These are phyloP conservation scores for Fusarium piperis DNA, from an alignment of 2,329 filamentous ascomycete genomes.

Conservation along the genomic window DNA sequence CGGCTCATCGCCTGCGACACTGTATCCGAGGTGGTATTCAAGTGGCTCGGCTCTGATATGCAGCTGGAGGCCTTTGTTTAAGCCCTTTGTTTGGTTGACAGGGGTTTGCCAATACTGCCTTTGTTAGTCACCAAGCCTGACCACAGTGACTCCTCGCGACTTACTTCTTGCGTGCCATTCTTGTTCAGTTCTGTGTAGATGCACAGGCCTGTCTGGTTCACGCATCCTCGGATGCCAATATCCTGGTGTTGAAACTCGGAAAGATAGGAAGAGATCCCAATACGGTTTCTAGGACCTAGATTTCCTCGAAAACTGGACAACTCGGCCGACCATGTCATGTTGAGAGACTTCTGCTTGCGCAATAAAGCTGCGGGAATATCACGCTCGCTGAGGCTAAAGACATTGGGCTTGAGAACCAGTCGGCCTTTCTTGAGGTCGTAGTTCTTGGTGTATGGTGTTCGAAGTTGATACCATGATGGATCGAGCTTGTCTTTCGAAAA, in stretches of 20 bases:
- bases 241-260: background rate
- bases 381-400: background rate
- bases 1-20: background rate
- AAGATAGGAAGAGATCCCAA: background rate
- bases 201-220: background rate
- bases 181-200: background rate
- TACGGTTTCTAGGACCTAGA: background rate
- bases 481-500: background rate
- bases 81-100: background rate
- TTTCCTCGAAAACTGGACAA: background rate
- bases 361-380: background rate
- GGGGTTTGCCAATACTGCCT: background rate
- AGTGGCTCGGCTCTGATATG: background rate
- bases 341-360: background rate
- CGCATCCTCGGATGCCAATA: background rate
- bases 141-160: background rate
- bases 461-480: background rate
- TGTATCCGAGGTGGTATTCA: background rate
- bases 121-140: background rate
- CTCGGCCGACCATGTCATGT: background rate
- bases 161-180: background rate
- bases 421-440: background rate
- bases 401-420: background rate
- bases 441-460: background rate
- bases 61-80: background rate